Conservation (phyloP, 345 rosid genomes). For the Leavenworthia alabamica region DNA sequence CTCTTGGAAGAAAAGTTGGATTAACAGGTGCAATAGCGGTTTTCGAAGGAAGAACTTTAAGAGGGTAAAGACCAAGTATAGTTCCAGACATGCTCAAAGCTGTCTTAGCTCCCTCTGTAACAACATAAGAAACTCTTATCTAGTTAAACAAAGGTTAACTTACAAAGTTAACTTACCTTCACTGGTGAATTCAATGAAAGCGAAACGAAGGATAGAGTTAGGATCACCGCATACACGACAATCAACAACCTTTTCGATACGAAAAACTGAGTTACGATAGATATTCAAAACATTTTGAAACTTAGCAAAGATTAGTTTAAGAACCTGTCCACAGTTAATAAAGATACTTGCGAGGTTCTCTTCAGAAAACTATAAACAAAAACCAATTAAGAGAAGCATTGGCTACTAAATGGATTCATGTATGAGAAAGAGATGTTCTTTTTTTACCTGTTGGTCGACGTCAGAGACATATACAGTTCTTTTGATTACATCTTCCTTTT, state of each 20-base stretch:
- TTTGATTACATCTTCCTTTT: slow-evolving; percentile 80
- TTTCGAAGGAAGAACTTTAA: slow-evolving; percentile 93
- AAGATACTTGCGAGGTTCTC: slow-evolving; percentile 94
- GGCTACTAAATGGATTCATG: background rate
- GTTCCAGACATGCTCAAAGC: slow-evolving; percentile 88
- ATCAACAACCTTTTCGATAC: slow-evolving; percentile 58
- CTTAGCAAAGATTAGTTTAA: slow-evolving; percentile 9
- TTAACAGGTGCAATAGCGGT: slow-evolving; percentile 99
- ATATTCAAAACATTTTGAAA: background rate
- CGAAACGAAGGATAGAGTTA: slow-evolving; percentile 85
- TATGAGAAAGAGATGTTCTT: background rate
- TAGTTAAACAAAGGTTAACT: slow-evolving; percentile 14
- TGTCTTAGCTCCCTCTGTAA: slow-evolving; percentile 77
- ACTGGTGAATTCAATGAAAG: slow-evolving; percentile 80
- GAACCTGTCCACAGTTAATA: slow-evolving; percentile 76
- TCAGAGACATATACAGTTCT: slow-evolving; percentile 38
- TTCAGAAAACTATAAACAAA: slow-evolving; percentile 65
- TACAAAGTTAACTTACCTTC: slow-evolving; percentile 71
- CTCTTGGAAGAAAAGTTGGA: slow-evolving; percentile 95
- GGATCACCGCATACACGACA: slow-evolving; percentile 99
- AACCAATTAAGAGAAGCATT: slow-evolving; percentile 2
- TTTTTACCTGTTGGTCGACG: slow-evolving; percentile 30
- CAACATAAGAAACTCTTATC: slow-evolving; percentile 12
- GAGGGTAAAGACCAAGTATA: slow-evolving; percentile 86
- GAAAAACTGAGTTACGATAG: slow-evolving; percentile 8